Percentiles rank a stretch among this genome's conserved stretches.
Conservation (phyloP, 1,284 basidiomycete species). For the Cutaneotrichosporon arboriforme region DNA sequence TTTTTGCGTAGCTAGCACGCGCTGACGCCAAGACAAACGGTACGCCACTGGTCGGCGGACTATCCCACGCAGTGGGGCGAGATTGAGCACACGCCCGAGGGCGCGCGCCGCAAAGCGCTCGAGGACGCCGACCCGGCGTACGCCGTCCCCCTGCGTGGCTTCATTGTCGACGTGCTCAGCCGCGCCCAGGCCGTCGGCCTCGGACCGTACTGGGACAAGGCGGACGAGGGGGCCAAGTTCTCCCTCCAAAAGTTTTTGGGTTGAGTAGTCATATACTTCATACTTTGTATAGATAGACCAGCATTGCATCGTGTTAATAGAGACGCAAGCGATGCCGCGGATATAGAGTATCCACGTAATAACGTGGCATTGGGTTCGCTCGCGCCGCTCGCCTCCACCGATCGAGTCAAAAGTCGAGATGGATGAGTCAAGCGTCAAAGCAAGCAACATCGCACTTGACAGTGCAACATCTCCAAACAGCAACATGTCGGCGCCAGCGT, state of each 20-base stretch:
- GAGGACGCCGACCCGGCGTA: slow-evolving; percentile 44
- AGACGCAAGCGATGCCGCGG: too few relatives aligned
- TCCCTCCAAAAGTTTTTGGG: slow-evolving; percentile 37
- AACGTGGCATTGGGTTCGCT: too few relatives aligned
- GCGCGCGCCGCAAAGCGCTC: slow-evolving; percentile 29
- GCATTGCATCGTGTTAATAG: too few relatives aligned
- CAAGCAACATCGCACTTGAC: background rate
- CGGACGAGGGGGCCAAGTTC: slow-evolving; percentile 39
- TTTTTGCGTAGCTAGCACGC: too few relatives aligned
- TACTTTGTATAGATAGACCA: too few relatives aligned
- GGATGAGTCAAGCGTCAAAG: background rate
- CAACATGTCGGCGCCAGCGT: slow-evolving; percentile 6
- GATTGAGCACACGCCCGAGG: slow-evolving; percentile 41
- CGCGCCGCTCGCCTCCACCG: too few relatives aligned
- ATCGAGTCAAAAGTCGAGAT: slow-evolving; percentile 1
- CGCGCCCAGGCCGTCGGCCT: slow-evolving; percentile 37
- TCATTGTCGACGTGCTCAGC: slow-evolving; percentile 37
- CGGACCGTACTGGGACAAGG: slow-evolving; percentile 46
- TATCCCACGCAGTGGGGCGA: slow-evolving; percentile 31
- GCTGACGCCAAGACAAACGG: slow-evolving; percentile 19
- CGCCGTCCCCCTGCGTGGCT: slow-evolving; percentile 34
- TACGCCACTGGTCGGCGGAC: slow-evolving; percentile 36
- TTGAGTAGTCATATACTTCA: too few relatives aligned
- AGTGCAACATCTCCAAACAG: background rate
- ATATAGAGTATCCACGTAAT: too few relatives aligned